Base-by-base conservation (phyloP, 441 rosid genomes). In the Isatis lusitanica region DNA sequence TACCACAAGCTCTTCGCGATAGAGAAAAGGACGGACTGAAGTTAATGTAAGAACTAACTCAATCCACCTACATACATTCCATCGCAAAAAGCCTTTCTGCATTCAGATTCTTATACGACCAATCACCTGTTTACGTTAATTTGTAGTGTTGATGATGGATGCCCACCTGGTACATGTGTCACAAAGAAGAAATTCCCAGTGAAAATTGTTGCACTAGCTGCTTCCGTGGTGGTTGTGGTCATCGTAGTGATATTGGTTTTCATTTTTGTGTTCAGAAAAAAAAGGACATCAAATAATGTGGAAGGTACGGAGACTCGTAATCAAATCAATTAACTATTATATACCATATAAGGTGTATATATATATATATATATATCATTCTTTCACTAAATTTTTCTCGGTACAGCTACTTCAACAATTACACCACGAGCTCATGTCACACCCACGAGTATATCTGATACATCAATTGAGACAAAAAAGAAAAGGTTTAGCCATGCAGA, bases 1-100 rank as follows among this genome's bases (percentile, higher is more conserved):
- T 73, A 1, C 76, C 76, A 24, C 58, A 63, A 55, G 64, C 76
- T n/a, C 76, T 63, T 2, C 58, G 12, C 0, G 0, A 73, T 15
- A 63, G 64, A 64, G 48, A 63, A 55, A 63, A 64, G 1, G 1
- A 53, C n/a, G 76, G 70, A 30, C 64, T 64, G 2, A 43, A 55
- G 2, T 8, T 63, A 43, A 0, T 15, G 70, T 72, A 53, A 72
- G 76, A 50, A 21, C 2, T 0, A 26, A 26, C 2, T 26, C 28
- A 4, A 26, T 26, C 28, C 28, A 26, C 28, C 28, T 26, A 26
- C 28, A 26, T 4, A 26, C 28, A 26, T 26, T 26, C 4, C 28
- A 26, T 1, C 4, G 28, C 28, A 26, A 26, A 26, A 26, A 26
- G 24, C 28, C 28, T 26, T 26, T 26, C 28, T 26, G 28, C 28